Evolutionary conservation across 805 yeast species (phyloP).

Genomic region (Naumovozyma castellii): DNA sequence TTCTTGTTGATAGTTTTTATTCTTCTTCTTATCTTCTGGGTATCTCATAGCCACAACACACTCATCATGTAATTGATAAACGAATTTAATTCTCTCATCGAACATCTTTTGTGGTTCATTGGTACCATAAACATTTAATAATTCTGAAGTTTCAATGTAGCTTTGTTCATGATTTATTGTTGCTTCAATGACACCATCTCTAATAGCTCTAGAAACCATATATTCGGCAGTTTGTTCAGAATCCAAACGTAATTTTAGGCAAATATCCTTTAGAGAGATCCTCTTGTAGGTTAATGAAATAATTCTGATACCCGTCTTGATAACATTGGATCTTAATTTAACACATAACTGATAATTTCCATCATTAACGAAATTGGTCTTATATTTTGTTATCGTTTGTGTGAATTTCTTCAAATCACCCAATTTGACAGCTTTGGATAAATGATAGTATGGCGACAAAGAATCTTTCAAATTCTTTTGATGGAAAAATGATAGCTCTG

Average conservation of each 20-base stretch:
- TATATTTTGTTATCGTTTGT: conserved; percentile 55
- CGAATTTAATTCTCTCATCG: conserved; percentile 89
- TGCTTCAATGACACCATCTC: conserved; percentile 97
- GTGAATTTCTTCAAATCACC: conserved; percentile 84
- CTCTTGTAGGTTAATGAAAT: conserved; percentile 84
- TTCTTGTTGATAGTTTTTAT: conserved; percentile 12
- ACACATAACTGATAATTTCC: conserved; percentile 76
- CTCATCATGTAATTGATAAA: conserved; percentile 82
- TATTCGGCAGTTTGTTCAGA: conserved; percentile 95
- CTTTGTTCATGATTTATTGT: conserved; percentile 84
- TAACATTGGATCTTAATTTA: conserved; percentile 90
- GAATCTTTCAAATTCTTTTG: conserved; percentile 50
- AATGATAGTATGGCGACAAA: conserved; percentile 72
- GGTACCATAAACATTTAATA: conserved; percentile 79
- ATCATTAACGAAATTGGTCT: conserved; percentile 55
- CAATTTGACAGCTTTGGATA: conserved; percentile 81
- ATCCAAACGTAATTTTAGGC: conserved; percentile 83
- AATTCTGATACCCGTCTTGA: conserved; percentile 92
- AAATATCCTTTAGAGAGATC: conserved; percentile 87
- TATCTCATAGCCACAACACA: conserved; percentile 92
- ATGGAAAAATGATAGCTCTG: conserved; percentile 74
- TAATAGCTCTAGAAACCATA: conserved; percentile 90
- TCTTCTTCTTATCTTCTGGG: conserved; percentile 38
- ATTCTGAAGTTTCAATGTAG: conserved; percentile 81
- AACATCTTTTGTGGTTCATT: conserved; percentile 76